These are phyloP conservation scores for Exophiala alcalophila DNA, from an alignment of 2,329 filamentous ascomycete genomes.

Conservation along the genomic window DNA sequence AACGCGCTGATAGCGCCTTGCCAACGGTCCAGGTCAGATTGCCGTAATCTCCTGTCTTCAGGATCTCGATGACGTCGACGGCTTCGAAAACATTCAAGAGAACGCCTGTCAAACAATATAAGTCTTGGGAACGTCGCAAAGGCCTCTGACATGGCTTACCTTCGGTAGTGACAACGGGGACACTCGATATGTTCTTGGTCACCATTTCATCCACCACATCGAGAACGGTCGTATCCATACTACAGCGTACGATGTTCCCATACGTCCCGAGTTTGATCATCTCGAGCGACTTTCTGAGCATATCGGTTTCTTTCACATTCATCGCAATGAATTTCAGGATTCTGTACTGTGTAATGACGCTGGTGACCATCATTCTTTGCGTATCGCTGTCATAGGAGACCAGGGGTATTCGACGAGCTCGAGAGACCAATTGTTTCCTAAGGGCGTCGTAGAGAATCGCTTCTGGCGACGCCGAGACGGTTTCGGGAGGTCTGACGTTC, in stretches of 20 bases:
- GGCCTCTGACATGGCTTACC: slow-evolving; percentile 40
- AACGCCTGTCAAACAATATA: slow-evolving; percentile 44
- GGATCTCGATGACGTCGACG: slow-evolving; percentile 92
- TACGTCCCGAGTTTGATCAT: slow-evolving; percentile 87
- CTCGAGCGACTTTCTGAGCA: slow-evolving; percentile 79
- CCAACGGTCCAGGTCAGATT: slow-evolving; percentile 83
- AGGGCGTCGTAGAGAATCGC: slow-evolving; percentile 92
- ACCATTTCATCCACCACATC: slow-evolving; percentile 94
- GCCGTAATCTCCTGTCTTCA: slow-evolving; percentile 90
- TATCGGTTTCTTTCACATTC: slow-evolving; percentile 83
- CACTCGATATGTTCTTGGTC: slow-evolving; percentile 86
- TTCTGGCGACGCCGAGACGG: slow-evolving; percentile 90
- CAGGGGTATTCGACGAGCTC: slow-evolving; percentile 87
- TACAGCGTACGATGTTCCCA: slow-evolving; percentile 71
- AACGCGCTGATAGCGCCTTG: slow-evolving; percentile 56
- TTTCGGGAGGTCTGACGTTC: slow-evolving; percentile 85
- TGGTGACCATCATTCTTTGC: slow-evolving; percentile 85
- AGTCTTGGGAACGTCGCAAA: neutral
- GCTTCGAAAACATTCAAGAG: slow-evolving; percentile 97
- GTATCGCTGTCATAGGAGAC: slow-evolving; percentile 95
- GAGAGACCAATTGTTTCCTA: slow-evolving; percentile 87
- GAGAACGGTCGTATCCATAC: slow-evolving; percentile 87
- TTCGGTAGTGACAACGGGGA: slow-evolving; percentile 84
- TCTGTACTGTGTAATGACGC: slow-evolving; percentile 95
- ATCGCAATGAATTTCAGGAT: slow-evolving; percentile 99